Evolutionary conservation across 208 protist species (phyloP).

Genomic region (Lotmaria passim): DNA sequence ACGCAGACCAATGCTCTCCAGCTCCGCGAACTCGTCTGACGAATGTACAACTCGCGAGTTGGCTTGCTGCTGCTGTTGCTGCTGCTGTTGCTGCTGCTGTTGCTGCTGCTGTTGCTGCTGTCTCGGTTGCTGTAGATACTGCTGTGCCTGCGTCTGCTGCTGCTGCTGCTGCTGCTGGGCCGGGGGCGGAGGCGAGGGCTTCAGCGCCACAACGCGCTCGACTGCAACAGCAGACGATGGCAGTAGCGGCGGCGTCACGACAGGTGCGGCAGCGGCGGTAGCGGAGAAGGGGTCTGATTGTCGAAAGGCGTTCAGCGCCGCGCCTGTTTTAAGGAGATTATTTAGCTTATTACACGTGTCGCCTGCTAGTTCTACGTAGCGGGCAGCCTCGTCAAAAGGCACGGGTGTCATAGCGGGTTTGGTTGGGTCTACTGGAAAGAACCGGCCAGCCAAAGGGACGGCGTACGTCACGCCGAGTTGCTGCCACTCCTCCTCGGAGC

Average conservation of each 20-base stretch:
- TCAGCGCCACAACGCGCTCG: background rate
- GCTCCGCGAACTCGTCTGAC: constrained; percentile 8
- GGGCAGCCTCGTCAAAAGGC: constrained; percentile 38
- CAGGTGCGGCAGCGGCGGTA: background rate
- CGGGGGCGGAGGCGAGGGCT: background rate
- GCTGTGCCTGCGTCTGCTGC: too few species aligned
- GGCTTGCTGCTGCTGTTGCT: background rate
- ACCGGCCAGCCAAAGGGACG: constrained; percentile 49
- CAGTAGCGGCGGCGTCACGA: background rate
- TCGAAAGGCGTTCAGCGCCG: constrained; percentile 25
- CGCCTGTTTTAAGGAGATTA: constrained; percentile 32
- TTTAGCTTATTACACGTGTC: constrained; percentile 32
- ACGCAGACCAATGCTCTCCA: constrained; percentile 30
- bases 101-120: too few species aligned
- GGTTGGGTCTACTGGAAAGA: constrained; percentile 41
- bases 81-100: constrained; percentile 1
- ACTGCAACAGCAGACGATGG: background rate
- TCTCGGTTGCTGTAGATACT: too few species aligned
- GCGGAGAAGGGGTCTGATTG: background rate
- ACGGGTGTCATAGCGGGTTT: constrained; percentile 28
- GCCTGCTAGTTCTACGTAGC: constrained; percentile 38
- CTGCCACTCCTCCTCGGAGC: constrained; percentile 45
- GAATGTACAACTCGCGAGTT: background rate
- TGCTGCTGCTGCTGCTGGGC: constrained; percentile 1
- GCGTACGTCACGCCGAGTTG: constrained; percentile 52